A percentile compares a stretch with the other conserved stretches of the same genome.
Evolutionary conservation across 1,284 basidiomycete genomes (phyloP).

Genomic region (Takashimella tepidaria): DNA sequence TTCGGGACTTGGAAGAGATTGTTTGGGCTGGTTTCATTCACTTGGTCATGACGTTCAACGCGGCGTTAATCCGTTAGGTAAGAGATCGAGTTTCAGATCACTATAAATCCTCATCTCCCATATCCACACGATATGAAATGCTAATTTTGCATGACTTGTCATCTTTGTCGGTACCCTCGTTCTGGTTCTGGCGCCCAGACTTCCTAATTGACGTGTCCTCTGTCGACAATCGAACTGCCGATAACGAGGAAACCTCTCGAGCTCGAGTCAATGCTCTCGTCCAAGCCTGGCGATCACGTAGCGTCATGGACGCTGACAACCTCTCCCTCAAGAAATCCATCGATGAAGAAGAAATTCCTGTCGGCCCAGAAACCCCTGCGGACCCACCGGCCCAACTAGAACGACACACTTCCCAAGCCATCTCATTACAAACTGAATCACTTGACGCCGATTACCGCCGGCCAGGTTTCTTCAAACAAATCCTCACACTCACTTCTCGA

Average conservation of each 20-base stretch:
- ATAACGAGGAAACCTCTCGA: constrained; percentile 44
- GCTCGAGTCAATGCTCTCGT: constrained; percentile 32
- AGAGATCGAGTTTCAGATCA: constrained; percentile 8
- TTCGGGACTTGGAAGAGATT: constrained; percentile 44
- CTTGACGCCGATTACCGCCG: constrained; percentile 19
- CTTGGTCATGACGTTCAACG: constrained; percentile 40
- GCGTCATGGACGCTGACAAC: neutral
- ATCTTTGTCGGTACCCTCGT: too few relatives aligned
- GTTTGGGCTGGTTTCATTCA: constrained; percentile 48
- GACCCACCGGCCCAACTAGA: constrained; percentile 2
- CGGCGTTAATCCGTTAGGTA: constrained; percentile 47
- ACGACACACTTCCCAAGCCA: too few relatives aligned
- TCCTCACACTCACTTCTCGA: constrained; percentile 37
- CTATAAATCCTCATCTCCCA: neutral
- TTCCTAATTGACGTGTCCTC: constrained; percentile 53
- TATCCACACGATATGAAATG: neutral
- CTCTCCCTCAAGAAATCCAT: neutral
- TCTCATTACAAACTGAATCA: neutral
- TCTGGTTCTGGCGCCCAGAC: constrained; percentile 36
- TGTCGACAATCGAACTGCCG: constrained; percentile 50
- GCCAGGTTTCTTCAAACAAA: constrained; percentile 39
- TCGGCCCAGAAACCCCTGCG: neutral
- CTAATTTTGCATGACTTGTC: neutral
- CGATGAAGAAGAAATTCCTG: neutral
- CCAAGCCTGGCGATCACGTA: constrained; percentile 28